phyloP scores from a whole-genome alignment of 1,284 basidiomycete genomes.

The Melampsora occidentalis region DNA sequence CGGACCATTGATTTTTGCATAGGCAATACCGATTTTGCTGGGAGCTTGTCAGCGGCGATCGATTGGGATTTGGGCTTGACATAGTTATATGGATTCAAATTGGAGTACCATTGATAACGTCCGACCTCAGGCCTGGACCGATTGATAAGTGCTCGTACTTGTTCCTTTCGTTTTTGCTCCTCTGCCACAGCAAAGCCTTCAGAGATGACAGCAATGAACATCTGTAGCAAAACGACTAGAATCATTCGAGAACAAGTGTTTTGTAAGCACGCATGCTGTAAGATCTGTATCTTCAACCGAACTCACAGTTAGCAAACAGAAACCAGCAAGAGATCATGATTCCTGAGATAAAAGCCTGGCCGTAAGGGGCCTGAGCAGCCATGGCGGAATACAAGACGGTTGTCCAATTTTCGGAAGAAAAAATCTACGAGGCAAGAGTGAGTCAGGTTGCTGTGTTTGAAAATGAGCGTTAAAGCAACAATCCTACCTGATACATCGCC shows the following conservation, averaged over 20 bases:
- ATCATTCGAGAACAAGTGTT: background rate
- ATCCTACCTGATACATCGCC: constrained; percentile 68
- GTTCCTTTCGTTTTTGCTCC: constrained; percentile 78
- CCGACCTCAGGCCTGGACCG: constrained; percentile 55
- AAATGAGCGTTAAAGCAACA: too few relatives aligned
- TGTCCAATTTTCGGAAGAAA: constrained; percentile 95
- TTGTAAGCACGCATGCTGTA: background rate
- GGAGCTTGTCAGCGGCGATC: constrained; percentile 46
- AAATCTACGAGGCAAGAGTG: constrained; percentile 61
- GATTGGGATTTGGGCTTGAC: constrained; percentile 52
- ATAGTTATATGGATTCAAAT: constrained; percentile 84
- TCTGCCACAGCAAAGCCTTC: constrained; percentile 90
- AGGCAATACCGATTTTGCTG: constrained; percentile 17
- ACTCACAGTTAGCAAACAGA: constrained; percentile 84
- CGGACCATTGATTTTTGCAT: constrained; percentile 24
- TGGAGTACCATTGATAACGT: constrained; percentile 67
- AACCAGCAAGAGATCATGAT: constrained; percentile 83
- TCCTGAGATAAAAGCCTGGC: constrained; percentile 71
- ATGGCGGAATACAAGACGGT: constrained; percentile 71
- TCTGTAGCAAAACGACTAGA: constrained; percentile 85
- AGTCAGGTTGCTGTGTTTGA: background rate
- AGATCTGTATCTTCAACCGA: constrained; percentile 9
- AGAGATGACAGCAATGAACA: constrained; percentile 98
- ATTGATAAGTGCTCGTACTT: constrained; percentile 63
- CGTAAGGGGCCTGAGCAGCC: constrained; percentile 63